Percentiles rank a stretch among this genome's conserved stretches.
Evolutionary conservation across 148 eudicot genomes (phyloP).

Genomic region (Rhododendron griersonianum): DNA sequence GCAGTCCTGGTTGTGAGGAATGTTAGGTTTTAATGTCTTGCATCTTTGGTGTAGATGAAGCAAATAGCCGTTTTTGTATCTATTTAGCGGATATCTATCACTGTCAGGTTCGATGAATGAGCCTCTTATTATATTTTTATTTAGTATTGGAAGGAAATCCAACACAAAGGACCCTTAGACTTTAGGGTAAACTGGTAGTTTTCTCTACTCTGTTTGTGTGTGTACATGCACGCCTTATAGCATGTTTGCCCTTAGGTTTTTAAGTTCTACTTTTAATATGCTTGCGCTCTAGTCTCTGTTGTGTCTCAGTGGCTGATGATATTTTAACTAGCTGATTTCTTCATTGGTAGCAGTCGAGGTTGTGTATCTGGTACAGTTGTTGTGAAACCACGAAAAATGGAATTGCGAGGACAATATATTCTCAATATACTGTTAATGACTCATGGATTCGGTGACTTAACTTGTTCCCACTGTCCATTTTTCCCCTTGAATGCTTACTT

Average conservation of each 20-base stretch:
- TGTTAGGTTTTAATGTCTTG: not conserved
- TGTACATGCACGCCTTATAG: not conserved
- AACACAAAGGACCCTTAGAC: not conserved
- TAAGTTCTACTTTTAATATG: not conserved
- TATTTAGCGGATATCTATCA: not conserved
- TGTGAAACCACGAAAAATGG: not conserved
- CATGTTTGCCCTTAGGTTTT: not conserved
- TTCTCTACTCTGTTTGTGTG: not conserved
- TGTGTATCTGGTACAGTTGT: not conserved
- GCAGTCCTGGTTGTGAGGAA: not conserved
- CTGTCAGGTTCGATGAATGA: not conserved
- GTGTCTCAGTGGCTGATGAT: not conserved
- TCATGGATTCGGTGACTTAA: not conserved
- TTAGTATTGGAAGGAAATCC: not conserved
- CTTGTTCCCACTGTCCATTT: not conserved
- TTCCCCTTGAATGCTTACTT: not conserved
- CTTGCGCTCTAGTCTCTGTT: not conserved
- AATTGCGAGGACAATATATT: not conserved
- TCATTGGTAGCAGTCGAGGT: not conserved
- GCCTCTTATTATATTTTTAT: not conserved
- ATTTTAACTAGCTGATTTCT: not conserved
- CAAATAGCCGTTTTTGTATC: not conserved
- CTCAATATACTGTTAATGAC: not conserved
- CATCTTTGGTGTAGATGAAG: not conserved
- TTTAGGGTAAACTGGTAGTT: not conserved